Base-by-base conservation (phyloP, 495 filamentous ascomycete genomes). In the Aspergillus homomorphus region DNA sequence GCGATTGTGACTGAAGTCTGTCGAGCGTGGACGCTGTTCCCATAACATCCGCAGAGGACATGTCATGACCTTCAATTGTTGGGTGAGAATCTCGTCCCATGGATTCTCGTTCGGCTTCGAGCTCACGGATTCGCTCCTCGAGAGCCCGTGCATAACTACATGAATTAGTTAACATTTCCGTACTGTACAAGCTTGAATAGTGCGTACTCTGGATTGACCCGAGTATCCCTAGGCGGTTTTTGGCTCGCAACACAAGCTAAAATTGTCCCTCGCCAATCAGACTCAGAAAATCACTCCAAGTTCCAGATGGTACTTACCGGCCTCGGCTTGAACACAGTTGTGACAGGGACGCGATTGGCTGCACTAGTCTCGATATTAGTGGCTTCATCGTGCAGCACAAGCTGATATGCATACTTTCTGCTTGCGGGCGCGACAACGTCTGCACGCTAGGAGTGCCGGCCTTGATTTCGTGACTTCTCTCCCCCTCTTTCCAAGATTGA, bases 371-470 rank as follows among this genome's bases (percentile, higher is more conserved):
- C 4, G 3, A 18, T 14, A 22, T 50, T 26, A 50, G 22, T 24
- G 9, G 46, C 33, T 38, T 15, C 21, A 3, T 10, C 18, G 1
- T 50, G 0, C 4, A 24, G 1, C 18, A 18, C 22, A n/a, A 14
- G 22, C 3, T 16, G 6, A 15, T 12, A 19, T 14, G n/a, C 51
- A 19, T 43, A 53, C 51, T 43, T 38, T 42, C 51, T 53, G 51
- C 51, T 53, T 53, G 18, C 51, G 51, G 20, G 41, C 15, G 24
- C 51, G 51, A 53, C 51, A 53, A 7, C 51, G 51, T 12, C 38
- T 30, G 20, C 51, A 53, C 7, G 51, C 51, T 20, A 53, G 51
- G 18, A 30, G 19, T 22, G 51, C 26, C 49, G 22, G 22, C 23
- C 10, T 26, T 24, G 45, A 19, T 9, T 23, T 38, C 10, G 33